Conservation (phyloP, 2,329 filamentous ascomycete species). For the Fusarium globosum region DNA sequence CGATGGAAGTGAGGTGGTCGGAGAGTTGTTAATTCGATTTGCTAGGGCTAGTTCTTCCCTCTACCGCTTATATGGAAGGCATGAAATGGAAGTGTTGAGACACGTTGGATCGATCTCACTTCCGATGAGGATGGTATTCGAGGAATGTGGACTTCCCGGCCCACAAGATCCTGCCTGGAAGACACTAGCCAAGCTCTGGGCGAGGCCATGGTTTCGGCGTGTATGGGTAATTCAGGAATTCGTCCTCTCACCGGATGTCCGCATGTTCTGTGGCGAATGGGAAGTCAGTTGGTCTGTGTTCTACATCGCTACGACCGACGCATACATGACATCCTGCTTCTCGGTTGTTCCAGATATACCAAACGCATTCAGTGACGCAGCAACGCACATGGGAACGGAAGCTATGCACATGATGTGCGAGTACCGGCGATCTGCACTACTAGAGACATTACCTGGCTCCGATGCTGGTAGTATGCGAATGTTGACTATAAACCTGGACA, state of each 20-base stretch:
- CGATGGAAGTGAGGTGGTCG: not conserved
- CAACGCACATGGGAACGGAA: not conserved
- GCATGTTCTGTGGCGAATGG: not conserved
- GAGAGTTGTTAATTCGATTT: fast-evolving
- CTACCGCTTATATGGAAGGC: not conserved
- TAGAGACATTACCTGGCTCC: fast-evolving
- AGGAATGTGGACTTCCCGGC: fast-evolving
- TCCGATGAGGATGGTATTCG: fast-evolving
- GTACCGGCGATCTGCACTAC: not conserved
- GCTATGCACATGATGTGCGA: not conserved
- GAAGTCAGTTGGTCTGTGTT: not conserved
- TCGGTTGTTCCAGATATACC: not conserved
- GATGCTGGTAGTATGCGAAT: not conserved
- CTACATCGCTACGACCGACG: not conserved
- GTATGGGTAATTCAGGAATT: not conserved
- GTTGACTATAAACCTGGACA: not conserved
- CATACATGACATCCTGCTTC: not conserved
- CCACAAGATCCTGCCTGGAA: fast-evolving
- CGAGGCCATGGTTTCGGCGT: not conserved
- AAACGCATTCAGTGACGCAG: not conserved
- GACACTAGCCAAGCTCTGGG: not conserved
- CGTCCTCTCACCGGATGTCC: not conserved
- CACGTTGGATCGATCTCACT: fast-evolving
- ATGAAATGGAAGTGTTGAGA: not conserved
- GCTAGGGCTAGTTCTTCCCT: fast-evolving